Evolutionary conservation across 2,329 filamentous ascomycete species (phyloP).

Genomic region (Pyrenophora tritici-repentis): DNA sequence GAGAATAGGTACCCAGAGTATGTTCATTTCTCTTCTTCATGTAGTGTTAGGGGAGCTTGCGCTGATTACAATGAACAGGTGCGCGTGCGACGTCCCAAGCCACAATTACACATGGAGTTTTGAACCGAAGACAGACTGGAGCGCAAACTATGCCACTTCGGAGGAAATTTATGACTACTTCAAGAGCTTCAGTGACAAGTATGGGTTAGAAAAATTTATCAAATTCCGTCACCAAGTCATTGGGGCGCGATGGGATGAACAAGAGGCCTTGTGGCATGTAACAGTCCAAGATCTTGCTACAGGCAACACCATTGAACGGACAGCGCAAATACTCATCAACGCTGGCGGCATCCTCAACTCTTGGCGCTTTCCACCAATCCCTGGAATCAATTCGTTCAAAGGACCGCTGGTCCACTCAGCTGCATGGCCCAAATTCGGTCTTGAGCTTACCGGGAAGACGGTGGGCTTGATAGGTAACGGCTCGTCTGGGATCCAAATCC

Average conservation of each 20-base stretch:
- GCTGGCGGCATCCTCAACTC: constrained; percentile 52
- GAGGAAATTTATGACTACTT: constrained; percentile 57
- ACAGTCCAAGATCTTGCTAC: constrained; percentile 50
- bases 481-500: too few species aligned
- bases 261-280: constrained; percentile 56
- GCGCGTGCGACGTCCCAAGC: constrained; percentile 53
- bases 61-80: too few species aligned
- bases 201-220: constrained; percentile 59
- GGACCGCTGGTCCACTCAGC: constrained; percentile 53
- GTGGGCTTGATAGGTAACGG: too few species aligned
- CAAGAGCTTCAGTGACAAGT: constrained; percentile 55
- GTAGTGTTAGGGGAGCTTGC: too few species aligned
- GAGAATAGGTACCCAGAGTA: too few species aligned
- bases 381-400: constrained; percentile 53
- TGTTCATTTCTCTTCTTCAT: too few species aligned
- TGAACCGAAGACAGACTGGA: constrained; percentile 55
- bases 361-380: constrained; percentile 46
- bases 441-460: too few species aligned
- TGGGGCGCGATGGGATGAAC: constrained; percentile 56
- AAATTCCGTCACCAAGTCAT: constrained; percentile 56
- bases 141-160: constrained; percentile 53
- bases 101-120: constrained; percentile 55
- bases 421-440: constrained; percentile 53
- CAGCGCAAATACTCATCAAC: constrained; percentile 51
- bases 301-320: constrained; percentile 45